Evolutionary conservation across 2,329 filamentous ascomycete genomes (phyloP), one percentile per base, ranked within the genome.

Genomic region (Elsinoe arachidis): DNA sequence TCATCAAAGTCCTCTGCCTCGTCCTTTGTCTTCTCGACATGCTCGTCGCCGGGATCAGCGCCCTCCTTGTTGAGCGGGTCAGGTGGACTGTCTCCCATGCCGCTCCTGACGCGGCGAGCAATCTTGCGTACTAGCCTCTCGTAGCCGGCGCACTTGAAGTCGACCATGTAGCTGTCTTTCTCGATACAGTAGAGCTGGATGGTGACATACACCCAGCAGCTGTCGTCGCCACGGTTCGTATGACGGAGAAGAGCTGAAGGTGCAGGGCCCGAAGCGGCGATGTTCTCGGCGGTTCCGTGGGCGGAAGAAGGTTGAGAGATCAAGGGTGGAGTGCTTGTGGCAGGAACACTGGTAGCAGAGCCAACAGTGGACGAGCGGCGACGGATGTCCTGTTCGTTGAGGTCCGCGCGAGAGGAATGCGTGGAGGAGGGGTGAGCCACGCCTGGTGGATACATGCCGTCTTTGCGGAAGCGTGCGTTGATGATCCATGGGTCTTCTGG

Each of bases 141-240:
- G 73, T 99, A 99, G 17, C 93, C 93, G 12, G 93, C 91, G 70
- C 92, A 97, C 70, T 96, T 97, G 78, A 99, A 99, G 71, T 99
- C 93, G 51, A 99, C 93, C 61, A 99, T 85, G 72, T 92, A 97
- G 63, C 93, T 92, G 57, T 88, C 87, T 58, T 85, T 84, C 70
- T 97, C 92, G 77, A 97, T 90, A 68, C 90, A 87, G 72, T 96
- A 96, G 54, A 96, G 85, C 70, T 96, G 93, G 62, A 99, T 96
- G 63, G 95, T 91, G 69, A 99, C 84, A 69, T 96, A 93, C 67
- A 97, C 87, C 69, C 88, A 92, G n/a, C 95, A 84, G 57, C 87
- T 87, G 62, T 90, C 83, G 55, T 82, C 76, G 55, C 56, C 26
- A 51, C 61, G 57, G 30, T 58, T 21, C 43, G 23, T 19, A 53